Conservation (phyloP, 1,284 basidiomycete genomes). For the Fistulina hepatica region DNA sequence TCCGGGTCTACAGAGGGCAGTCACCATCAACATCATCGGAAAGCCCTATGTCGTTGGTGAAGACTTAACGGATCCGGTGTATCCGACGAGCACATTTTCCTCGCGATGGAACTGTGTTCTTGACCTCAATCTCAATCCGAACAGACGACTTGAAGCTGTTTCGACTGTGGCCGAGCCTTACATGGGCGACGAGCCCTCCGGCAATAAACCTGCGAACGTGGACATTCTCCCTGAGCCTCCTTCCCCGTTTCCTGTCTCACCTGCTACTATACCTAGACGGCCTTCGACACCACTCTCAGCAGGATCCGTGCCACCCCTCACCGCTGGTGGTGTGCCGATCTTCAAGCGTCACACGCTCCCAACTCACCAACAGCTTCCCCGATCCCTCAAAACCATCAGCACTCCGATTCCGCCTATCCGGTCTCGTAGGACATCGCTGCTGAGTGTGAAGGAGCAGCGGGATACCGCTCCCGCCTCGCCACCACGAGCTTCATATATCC, state of each 20-base stretch:
- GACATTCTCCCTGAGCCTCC: slow-evolving; percentile 60
- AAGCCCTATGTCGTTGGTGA: slow-evolving; percentile 38
- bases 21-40: slow-evolving; percentile 69
- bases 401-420: slow-evolving; percentile 22
- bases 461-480: slow-evolving; percentile 28
- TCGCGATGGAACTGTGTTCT: slow-evolving; percentile 84
- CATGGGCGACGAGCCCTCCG: no score
- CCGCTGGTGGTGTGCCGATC: no score
- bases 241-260: slow-evolving; percentile 51
- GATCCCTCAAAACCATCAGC: slow-evolving; percentile 22
- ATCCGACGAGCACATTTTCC: slow-evolving; percentile 63
- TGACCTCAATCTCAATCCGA: slow-evolving; percentile 49
- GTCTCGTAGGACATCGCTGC: slow-evolving; percentile 20
- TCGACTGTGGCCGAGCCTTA: no score
- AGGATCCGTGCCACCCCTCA: slow-evolving; percentile 19
- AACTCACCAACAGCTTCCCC: slow-evolving; percentile 22
- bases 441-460: slow-evolving; percentile 17
- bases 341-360: slow-evolving; percentile 48
- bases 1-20: slow-evolving; percentile 55
- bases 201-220: slow-evolving; percentile 19
- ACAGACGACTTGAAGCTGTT: slow-evolving; percentile 5
- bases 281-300: slow-evolving; percentile 15
- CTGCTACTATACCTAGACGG: slow-evolving; percentile 12
- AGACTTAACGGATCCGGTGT: slow-evolving; percentile 22
- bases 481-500: slow-evolving; percentile 12